Conservation (phyloP, 1,284 basidiomycete genomes). For the Bjerkandera adusta region DNA sequence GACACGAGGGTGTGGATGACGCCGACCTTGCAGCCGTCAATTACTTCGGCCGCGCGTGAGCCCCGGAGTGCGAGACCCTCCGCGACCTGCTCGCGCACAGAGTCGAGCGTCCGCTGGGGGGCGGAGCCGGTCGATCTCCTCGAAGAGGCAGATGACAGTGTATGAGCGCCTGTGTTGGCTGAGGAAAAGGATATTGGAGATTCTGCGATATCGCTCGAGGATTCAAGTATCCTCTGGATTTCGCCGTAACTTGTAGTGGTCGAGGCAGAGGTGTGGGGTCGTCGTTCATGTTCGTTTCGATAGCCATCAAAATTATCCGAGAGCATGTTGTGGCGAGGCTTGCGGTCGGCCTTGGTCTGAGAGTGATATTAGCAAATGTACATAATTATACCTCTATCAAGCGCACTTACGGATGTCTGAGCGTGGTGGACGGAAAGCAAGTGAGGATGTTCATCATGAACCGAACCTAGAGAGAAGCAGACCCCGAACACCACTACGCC, state of each 20-base stretch:
- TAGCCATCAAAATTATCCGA: background rate
- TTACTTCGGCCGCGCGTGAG: conserved; percentile 44
- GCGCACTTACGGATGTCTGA: too few relatives aligned
- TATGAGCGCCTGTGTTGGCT: background rate
- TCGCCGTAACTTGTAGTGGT: conserved; percentile 10
- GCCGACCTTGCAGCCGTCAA: conserved; percentile 53
- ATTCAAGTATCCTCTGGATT: background rate
- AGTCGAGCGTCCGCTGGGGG: conserved; percentile 48
- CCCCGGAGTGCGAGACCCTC: conserved; percentile 55
- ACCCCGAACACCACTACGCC: too few relatives aligned
- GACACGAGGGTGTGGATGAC: conserved; percentile 58
- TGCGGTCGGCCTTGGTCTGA: background rate
- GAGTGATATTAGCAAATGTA: background rate
- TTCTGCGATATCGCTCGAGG: background rate
- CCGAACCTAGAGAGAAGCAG: too few relatives aligned
- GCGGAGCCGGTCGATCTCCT: background rate
- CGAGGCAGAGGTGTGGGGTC: conserved; percentile 1
- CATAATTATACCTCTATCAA: too few relatives aligned
- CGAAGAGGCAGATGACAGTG: background rate
- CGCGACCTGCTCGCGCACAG: conserved; percentile 61
- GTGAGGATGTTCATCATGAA: too few relatives aligned
- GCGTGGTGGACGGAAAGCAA: too few relatives aligned
- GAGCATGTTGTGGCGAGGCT: background rate
- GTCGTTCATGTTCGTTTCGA: conserved; percentile 9
- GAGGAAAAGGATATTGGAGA: background rate